Evolutionary conservation across 1,284 basidiomycete genomes (phyloP).

Genomic region (Boletus albobrunnescens): DNA sequence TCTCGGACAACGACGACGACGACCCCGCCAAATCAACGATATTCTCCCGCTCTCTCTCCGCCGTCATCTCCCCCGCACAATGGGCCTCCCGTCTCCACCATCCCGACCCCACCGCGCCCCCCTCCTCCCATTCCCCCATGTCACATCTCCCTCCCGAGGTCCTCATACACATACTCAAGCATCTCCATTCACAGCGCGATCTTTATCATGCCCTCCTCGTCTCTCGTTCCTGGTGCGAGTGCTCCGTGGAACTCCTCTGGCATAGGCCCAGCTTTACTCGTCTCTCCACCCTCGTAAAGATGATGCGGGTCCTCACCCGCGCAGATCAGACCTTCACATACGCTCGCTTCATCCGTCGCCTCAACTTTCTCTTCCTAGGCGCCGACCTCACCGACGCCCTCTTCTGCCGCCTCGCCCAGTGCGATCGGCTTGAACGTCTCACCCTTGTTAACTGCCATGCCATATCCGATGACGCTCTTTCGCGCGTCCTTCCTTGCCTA

Average conservation of each 20-base stretch:
- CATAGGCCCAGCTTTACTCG: constrained; percentile 81
- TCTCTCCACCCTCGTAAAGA: constrained; percentile 70
- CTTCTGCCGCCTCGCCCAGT: constrained; percentile 71
- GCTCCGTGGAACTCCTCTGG: constrained; percentile 94
- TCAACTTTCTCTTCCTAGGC: constrained; percentile 83
- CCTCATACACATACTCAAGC: constrained; percentile 88
- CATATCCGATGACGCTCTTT: constrained; percentile 68
- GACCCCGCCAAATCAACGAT: constrained; percentile 51
- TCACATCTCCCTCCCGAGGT: constrained; percentile 82
- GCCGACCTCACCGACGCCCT: constrained; percentile 75
- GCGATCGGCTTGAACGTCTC: constrained; percentile 85
- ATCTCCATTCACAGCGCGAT: constrained; percentile 73
- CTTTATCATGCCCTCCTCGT: constrained; percentile 78
- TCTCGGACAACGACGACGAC: constrained; percentile 67
- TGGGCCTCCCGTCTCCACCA: constrained; percentile 51
- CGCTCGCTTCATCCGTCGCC: constrained; percentile 80
- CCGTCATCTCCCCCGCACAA: constrained; percentile 56
- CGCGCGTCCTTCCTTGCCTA: constrained; percentile 65
- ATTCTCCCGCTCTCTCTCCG: constrained; percentile 40
- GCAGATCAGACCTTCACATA: constrained; percentile 82
- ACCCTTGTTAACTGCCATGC: constrained; percentile 83
- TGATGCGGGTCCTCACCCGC: constrained; percentile 63
- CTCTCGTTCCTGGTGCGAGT: constrained; percentile 91
- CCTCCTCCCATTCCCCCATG: constrained; percentile 42
- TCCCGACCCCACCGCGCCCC: constrained; percentile 22